Percentiles rank a stretch among this genome's conserved stretches.
These are phyloP conservation scores for Phalaenopsis equestris DNA, from an alignment of 106 monocot genomes.

Conservation along the genomic window DNA sequence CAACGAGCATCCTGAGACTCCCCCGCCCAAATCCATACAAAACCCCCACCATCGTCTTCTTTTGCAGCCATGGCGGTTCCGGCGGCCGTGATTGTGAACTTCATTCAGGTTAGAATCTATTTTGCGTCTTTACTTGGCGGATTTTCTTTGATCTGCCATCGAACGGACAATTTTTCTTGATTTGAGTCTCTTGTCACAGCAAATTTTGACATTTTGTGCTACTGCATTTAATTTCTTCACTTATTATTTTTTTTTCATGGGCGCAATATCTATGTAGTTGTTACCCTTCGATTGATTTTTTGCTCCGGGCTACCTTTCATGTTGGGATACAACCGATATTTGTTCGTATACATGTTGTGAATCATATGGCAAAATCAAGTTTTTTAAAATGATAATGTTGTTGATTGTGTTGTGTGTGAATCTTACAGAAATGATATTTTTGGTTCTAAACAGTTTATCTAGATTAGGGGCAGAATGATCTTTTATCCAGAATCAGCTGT, in stretches of 20 bases:
- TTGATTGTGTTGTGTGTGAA: too few relatives aligned
- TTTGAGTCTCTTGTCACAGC: neutral
- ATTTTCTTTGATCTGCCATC: neutral
- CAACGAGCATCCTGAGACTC: neutral
- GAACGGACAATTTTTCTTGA: neutral
- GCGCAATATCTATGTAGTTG: neutral
- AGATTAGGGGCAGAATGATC: too few relatives aligned
- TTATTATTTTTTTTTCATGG: neutral
- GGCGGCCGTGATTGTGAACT: constrained; percentile 55
- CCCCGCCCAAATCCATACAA: neutral
- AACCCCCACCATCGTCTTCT: neutral
- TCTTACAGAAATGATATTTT: too few relatives aligned
- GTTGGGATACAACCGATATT: constrained; percentile 32
- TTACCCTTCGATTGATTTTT: neutral
- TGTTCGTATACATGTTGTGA: too few relatives aligned
- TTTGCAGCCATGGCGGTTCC: constrained; percentile 36
- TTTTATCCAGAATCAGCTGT: too few relatives aligned
- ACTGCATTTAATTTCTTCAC: neutral
- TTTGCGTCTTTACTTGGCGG: neutral
- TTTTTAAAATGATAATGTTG: too few relatives aligned
- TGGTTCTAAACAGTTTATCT: too few relatives aligned
- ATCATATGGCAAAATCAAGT: too few relatives aligned
- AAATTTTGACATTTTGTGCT: neutral
- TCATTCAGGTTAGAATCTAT: constrained; percentile 37
- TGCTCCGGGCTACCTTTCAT: constrained; percentile 29